Evolutionary conservation across 2,329 filamentous ascomycete genomes (phyloP), one percentile per base, ranked within the genome.

Genomic region (Botrytis porri): DNA sequence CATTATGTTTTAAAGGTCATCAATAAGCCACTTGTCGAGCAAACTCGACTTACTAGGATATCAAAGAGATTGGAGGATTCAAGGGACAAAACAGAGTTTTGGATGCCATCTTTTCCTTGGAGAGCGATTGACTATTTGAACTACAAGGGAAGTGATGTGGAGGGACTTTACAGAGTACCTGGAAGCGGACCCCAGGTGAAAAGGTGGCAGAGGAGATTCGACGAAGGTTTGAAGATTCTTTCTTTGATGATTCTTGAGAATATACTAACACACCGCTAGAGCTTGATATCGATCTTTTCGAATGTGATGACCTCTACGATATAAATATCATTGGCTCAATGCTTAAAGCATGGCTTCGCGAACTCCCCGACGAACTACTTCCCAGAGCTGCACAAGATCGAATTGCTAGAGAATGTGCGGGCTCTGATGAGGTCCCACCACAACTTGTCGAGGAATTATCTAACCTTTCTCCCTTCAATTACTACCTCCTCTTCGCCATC

Each of bases 91-190:
- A 98, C 95, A 0, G 95, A 98, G 80, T 98, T 97, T 80, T 98
- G 95, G 95, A 97, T 98, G 95, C 95, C 95, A 20, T 93, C 94
- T 10, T 91, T 98, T 73, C 95, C 95, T 0, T 98, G 95, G 92
- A 88, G 95, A 75, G 97, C 94, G 73, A 98, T 98, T 76, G 95
- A 98, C 83, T 98, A 97, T 81, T 85, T 98, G 70, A 98, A 98
- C 82, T 96, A 95, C 83, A 97, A 96, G 80, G 94, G 94, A 57
- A 96, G 93, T 78, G 95, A 98, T 79, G 93, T 97, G 57, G 95
- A 98, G 82, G 95, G 95, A 5, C 86, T 98, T 5, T 98, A 98
- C 81, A 90, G 95, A 73, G 92, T 98, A 60, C 95, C 95, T 20
- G 95, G 95, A 39, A 97, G 94, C 81, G 93, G 93, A 2, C 92